phyloP scores from a whole-genome alignment of 306 rosid species.

The Rosa chinensis region DNA sequence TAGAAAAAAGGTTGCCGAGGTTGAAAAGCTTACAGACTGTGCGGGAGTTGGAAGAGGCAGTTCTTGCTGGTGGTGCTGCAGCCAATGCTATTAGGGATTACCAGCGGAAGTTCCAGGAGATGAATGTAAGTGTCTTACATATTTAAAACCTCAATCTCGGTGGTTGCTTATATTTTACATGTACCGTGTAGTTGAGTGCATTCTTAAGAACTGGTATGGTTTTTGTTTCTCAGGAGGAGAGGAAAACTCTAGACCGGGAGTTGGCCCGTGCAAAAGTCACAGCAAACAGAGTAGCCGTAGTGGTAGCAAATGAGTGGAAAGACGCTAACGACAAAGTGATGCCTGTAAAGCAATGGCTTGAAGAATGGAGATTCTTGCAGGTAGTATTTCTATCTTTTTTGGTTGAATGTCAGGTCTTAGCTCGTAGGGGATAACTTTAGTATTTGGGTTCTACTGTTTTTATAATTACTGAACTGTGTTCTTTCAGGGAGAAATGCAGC shows the following conservation, averaged over 20 bases:
- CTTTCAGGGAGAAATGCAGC: constrained; percentile 95
- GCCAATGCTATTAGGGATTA: constrained; percentile 99
- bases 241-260: constrained; percentile 97
- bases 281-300: constrained; percentile 96
- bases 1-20: constrained; percentile 97
- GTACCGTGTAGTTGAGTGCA: constrained; percentile 16
- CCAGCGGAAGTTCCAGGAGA: constrained; percentile 97
- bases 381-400: constrained; percentile 32
- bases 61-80: constrained; percentile 99
- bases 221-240: constrained; percentile 73
- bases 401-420: neutral
- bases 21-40: constrained; percentile 99
- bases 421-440: constrained; percentile 3
- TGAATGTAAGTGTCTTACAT: constrained; percentile 68
- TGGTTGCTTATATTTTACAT: constrained; percentile 19
- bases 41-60: constrained; percentile 98
- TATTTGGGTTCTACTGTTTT: constrained; percentile 13
- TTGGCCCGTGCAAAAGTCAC: constrained; percentile 98
- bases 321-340: constrained; percentile 97
- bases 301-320: constrained; percentile 99
- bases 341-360: constrained; percentile 99
- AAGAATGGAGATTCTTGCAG: constrained; percentile 92
- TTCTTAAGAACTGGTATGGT: constrained; percentile 23
- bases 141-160: constrained; percentile 17
- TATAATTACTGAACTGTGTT: constrained; percentile 28